A percentile compares a stretch with the other conserved stretches of the same genome.
Evolutionary conservation across 2,329 filamentous ascomycete species (phyloP).

Genomic region (Xylariaceae sp.): DNA sequence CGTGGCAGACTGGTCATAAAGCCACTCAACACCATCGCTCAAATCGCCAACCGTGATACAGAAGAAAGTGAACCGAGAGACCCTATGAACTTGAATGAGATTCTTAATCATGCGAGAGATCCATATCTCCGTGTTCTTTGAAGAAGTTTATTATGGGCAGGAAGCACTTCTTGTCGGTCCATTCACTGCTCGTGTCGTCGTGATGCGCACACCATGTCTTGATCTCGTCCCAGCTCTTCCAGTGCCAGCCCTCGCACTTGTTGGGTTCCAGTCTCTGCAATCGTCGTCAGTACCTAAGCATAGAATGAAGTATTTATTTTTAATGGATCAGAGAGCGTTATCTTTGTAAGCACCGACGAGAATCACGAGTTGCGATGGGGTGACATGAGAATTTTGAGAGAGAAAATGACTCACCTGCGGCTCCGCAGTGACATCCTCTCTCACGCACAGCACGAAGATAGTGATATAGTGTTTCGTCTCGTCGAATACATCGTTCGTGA

Average conservation of each 20-base stretch:
- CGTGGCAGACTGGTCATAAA: too few relatives aligned
- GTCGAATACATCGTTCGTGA: conserved; percentile 63
- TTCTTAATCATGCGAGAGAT: neutral
- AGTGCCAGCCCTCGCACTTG: conserved; percentile 49
- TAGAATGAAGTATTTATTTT: too few relatives aligned
- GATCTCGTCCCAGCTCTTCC: conserved; percentile 43
- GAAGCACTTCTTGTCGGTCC: conserved; percentile 34
- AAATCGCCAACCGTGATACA: too few relatives aligned
- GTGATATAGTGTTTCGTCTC: conserved; percentile 69
- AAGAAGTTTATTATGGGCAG: conserved; percentile 33
- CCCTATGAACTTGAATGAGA: too few relatives aligned
- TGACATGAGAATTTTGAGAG: neutral
- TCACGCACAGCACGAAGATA: conserved; percentile 56
- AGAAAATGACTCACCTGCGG: conserved; percentile 44
- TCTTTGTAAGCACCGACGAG: neutral
- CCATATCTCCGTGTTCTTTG: conserved; percentile 17
- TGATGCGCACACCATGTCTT: conserved; percentile 29
- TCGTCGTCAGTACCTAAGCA: neutral
- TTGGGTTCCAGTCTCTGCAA: conserved; percentile 41
- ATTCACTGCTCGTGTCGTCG: conserved; percentile 22
- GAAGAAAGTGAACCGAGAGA: too few relatives aligned
- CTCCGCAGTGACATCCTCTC: conserved; percentile 42
- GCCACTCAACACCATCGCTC: too few relatives aligned
- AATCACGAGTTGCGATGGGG: neutral
- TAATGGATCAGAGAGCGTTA: too few relatives aligned